Evolutionary conservation across 176 grass and related monocot genomes (phyloP).

Genomic region (Olyra latifolia): DNA sequence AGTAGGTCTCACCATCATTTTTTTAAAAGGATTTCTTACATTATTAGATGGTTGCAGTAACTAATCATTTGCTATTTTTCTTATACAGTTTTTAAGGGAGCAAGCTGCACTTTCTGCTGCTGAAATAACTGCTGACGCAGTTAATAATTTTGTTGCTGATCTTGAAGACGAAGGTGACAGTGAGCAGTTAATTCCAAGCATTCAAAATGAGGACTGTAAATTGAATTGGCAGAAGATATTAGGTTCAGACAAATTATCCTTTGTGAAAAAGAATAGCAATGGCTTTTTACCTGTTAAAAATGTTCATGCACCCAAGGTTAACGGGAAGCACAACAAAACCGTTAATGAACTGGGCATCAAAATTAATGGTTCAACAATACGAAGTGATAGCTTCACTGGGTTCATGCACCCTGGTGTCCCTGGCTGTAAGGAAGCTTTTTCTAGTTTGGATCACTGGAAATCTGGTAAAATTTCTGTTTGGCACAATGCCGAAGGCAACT

Average conservation of each 20-base stretch:
- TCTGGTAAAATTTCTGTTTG: slow-evolving; percentile 77
- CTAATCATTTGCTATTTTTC: slow-evolving; percentile 1
- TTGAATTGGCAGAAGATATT: slow-evolving; percentile 82
- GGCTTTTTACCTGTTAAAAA: slow-evolving; percentile 66
- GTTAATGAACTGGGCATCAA: slow-evolving; percentile 59
- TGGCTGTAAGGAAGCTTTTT: slow-evolving; percentile 56
- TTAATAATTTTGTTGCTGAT: slow-evolving; percentile 86
- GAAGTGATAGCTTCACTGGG: slow-evolving; percentile 38
- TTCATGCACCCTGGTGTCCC: slow-evolving; percentile 50
- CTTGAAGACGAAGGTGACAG: slow-evolving; percentile 72
- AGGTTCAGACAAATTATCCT: slow-evolving; percentile 40
- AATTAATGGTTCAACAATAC: slow-evolving; percentile 72
- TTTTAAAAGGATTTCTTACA: slow-evolving; percentile 5
- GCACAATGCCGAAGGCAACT: slow-evolving; percentile 75
- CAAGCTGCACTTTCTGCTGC: slow-evolving; percentile 74
- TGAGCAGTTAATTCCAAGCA: slow-evolving; percentile 36
- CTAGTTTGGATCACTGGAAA: slow-evolving; percentile 91
- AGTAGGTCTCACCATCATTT: slow-evolving; percentile 48
- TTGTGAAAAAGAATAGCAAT: slow-evolving; percentile 41
- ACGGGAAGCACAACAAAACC: slow-evolving; percentile 65
- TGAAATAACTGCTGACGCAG: slow-evolving; percentile 85
- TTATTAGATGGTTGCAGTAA: slow-evolving; percentile 27
- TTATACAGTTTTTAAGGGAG: slow-evolving; percentile 79
- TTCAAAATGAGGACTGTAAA: slow-evolving; percentile 42
- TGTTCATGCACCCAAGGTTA: slow-evolving; percentile 51